phyloP scores from a whole-genome alignment of 495 filamentous ascomycete species.

The Penicillium tannophilum region DNA sequence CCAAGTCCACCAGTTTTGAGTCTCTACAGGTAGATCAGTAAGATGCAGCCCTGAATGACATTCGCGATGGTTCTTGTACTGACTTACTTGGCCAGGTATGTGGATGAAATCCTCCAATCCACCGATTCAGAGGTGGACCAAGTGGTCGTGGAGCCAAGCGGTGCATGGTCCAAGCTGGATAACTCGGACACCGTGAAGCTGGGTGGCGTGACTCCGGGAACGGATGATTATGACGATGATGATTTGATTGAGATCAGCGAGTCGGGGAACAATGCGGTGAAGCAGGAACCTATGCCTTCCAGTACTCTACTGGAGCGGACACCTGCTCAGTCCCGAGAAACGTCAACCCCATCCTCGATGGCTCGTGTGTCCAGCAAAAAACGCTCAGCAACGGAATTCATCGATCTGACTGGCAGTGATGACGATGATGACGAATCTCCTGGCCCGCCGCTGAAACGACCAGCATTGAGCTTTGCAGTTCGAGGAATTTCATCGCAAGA shows the following conservation, averaged over 20 bases:
- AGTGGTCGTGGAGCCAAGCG: constrained; percentile 87
- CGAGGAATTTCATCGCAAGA: constrained; percentile 27
- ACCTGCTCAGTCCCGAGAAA: constrained; percentile 56
- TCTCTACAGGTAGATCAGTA: constrained; percentile 84
- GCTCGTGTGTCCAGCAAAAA: constrained; percentile 56
- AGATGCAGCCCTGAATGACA: constrained; percentile 29
- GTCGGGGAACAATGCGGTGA: constrained; percentile 45
- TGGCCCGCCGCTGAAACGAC: constrained; percentile 57
- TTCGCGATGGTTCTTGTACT: constrained; percentile 2
- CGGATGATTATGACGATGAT: constrained; percentile 63
- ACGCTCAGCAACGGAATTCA: constrained; percentile 63
- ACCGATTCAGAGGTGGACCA: constrained; percentile 73
- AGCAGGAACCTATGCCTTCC: constrained; percentile 45
- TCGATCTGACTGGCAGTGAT: constrained; percentile 75
- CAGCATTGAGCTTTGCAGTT: constrained; percentile 24
- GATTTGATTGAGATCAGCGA: constrained; percentile 71
- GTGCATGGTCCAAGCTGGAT: constrained; percentile 65
- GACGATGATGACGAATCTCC: constrained; percentile 69
- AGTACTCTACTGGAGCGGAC: constrained; percentile 48
- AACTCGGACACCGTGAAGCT: constrained; percentile 37
- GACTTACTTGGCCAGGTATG: constrained; percentile 61
- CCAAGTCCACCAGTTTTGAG: constrained; percentile 78
- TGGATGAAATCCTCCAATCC: constrained; percentile 76
- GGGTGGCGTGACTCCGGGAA: constrained; percentile 40
- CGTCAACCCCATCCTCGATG: constrained; percentile 51